Percentiles rank a stretch among this genome's conserved stretches.
These are phyloP conservation scores for Corylus americana DNA, from an alignment of 306 rosid species.

Conservation along the genomic window DNA sequence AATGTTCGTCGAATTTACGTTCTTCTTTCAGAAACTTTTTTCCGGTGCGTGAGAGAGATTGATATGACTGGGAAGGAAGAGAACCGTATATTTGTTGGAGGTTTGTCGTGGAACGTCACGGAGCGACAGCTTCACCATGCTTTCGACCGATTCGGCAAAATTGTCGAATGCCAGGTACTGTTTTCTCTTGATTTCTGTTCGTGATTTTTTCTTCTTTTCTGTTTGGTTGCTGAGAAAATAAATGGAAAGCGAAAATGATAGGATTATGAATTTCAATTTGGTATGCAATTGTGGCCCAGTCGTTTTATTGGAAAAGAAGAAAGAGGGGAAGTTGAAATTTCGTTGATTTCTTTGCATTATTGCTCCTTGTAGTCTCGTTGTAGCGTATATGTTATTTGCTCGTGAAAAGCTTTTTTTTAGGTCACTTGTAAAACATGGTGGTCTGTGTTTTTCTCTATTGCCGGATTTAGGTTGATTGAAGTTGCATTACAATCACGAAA, in stretches of 20 bases:
- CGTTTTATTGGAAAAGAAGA: too few species aligned
- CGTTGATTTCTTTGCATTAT: not conserved
- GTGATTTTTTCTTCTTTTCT: not conserved
- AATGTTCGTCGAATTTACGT: conserved; percentile 13
- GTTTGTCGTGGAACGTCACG: conserved; percentile 80
- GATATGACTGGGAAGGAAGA: conserved; percentile 94
- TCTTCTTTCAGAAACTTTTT: not conserved
- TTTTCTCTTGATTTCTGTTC: conserved; percentile 6
- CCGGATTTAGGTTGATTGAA: not conserved
- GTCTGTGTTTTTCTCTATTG: not conserved
- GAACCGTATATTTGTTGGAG: conserved; percentile 89
- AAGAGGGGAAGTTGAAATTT: not conserved
- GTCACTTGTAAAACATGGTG: not conserved
- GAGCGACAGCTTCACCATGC: conserved; percentile 93
- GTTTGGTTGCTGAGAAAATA: conserved; percentile 23
- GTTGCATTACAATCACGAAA: not conserved
- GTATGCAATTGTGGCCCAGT: too few species aligned
- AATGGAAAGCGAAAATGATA: not conserved
- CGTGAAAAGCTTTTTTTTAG: not conserved
- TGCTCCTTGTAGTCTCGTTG: not conserved
- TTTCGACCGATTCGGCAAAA: conserved; percentile 78
- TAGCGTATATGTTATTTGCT: not conserved
- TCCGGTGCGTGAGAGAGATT: conserved; percentile 3
- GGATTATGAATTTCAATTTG: not conserved
- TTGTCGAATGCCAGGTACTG: conserved; percentile 74